These are phyloP conservation scores for Psilocybe cyanescens DNA, from an alignment of 768 basidiomycete genomes.

Conservation along the genomic window DNA sequence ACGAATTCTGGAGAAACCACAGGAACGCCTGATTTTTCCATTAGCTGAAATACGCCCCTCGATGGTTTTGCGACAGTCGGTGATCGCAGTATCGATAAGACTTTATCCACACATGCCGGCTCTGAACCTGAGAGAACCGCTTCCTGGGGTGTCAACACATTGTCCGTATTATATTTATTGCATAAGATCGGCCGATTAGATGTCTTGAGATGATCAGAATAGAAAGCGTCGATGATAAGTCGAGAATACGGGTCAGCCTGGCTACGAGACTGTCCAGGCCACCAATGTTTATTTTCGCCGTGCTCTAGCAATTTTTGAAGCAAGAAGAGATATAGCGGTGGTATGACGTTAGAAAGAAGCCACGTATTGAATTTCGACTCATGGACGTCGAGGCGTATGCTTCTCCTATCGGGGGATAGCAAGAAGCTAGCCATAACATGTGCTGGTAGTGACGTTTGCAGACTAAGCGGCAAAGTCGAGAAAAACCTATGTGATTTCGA, in stretches of 20 bases:
- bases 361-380: slow-evolving; percentile 47
- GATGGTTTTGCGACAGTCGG: slow-evolving; percentile 25
- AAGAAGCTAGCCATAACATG: slow-evolving; percentile 53
- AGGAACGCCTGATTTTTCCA: slow-evolving; percentile 20
- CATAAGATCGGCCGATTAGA: slow-evolving; percentile 29
- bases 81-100: slow-evolving; percentile 26
- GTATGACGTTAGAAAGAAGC: slow-evolving; percentile 39
- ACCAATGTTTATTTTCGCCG: slow-evolving; percentile 33
- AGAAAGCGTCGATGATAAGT: slow-evolving; percentile 32
- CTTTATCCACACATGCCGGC: slow-evolving; percentile 21
- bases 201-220: slow-evolving; percentile 24
- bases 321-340: slow-evolving; percentile 41
- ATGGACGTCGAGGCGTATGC: slow-evolving; percentile 42
- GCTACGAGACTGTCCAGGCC: slow-evolving; percentile 32
- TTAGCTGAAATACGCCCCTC: slow-evolving; percentile 19
- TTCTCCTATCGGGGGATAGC: slow-evolving; percentile 48
- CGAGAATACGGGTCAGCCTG: slow-evolving; percentile 21
- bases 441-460: slow-evolving; percentile 42
- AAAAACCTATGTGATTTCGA: slow-evolving; percentile 35
- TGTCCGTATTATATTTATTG: slow-evolving; percentile 22
- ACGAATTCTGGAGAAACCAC: slow-evolving; percentile 30
- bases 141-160: slow-evolving; percentile 20
- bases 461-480: slow-evolving; percentile 46
- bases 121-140: slow-evolving; percentile 28
- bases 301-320: slow-evolving; percentile 30